Conservation (phyloP, 2,329 filamentous ascomycete genomes). For the Lecanosticta acicola region DNA sequence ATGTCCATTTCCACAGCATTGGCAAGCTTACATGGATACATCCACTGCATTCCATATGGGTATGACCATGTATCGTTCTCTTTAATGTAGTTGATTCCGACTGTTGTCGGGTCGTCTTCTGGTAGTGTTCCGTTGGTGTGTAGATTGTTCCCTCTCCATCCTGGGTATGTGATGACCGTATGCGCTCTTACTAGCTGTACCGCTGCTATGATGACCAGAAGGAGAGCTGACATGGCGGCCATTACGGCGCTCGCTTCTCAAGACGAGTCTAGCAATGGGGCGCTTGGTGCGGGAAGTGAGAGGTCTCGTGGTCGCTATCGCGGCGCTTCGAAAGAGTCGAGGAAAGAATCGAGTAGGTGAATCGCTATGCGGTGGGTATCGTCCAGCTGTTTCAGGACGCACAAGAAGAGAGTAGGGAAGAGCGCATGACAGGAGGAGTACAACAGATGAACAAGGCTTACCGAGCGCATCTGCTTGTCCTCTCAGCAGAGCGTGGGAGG, state of each 20-base stretch:
- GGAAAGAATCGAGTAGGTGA: not conserved
- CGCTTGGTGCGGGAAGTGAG: not conserved
- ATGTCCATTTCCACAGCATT: not conserved
- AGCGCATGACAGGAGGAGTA: not conserved
- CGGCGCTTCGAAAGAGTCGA: not conserved
- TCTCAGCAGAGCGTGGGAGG: not conserved
- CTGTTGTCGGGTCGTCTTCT: slow-evolving; percentile 34
- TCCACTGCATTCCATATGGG: slow-evolving; percentile 92
- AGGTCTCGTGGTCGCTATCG: not conserved
- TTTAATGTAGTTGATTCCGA: slow-evolving; percentile 40
- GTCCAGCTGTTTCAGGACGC: not conserved
- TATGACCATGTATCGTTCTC: slow-evolving; percentile 13
- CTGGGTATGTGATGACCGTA: slow-evolving; percentile 78
- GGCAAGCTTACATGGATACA: slow-evolving; percentile 73
- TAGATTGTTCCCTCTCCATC: slow-evolving; percentile 81
- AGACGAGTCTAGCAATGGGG: not conserved
- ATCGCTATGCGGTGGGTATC: not conserved
- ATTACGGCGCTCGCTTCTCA: slow-evolving; percentile 1
- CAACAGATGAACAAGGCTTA: not conserved
- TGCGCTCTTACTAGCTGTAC: slow-evolving; percentile 47
- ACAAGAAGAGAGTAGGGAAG: not conserved
- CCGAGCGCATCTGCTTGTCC: not conserved
- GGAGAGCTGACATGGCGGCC: slow-evolving; percentile 1
- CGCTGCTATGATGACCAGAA: slow-evolving; percentile 5
- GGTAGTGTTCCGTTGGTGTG: slow-evolving; percentile 60